Evolutionary conservation across 805 yeast genomes (phyloP).

Genomic region (Wickerhamiella brachini): DNA sequence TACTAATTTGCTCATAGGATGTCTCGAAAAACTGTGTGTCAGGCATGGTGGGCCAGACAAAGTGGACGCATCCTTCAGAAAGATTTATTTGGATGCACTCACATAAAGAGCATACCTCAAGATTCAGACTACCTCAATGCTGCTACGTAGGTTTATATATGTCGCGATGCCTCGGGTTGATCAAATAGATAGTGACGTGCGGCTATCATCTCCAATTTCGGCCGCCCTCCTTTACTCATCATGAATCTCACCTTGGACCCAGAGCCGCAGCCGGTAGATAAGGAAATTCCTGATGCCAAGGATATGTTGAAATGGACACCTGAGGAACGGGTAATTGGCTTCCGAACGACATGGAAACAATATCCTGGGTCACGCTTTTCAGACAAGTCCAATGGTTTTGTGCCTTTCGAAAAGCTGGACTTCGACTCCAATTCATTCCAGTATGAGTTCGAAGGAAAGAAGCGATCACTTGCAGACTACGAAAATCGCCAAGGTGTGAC

Average conservation of each 20-base stretch:
- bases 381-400: neutral
- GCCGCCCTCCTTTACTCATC: neutral
- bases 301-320: neutral
- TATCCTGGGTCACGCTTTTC: neutral
- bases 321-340: neutral
- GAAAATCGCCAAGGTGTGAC: neutral
- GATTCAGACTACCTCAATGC: too few species aligned
- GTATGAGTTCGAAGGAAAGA: neutral
- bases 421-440: neutral
- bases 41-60: too few species aligned
- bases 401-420: neutral
- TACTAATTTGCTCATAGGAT: too few species aligned
- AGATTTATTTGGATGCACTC: too few species aligned
- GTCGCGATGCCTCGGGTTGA: too few species aligned
- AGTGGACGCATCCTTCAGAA: too few species aligned
- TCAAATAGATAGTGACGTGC: neutral
- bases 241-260: neutral
- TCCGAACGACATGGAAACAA: neutral
- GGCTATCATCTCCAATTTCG: neutral
- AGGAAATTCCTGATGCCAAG: neutral
- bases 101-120: too few species aligned
- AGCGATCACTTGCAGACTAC: neutral
- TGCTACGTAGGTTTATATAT: too few species aligned
- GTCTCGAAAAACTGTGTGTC: too few species aligned
- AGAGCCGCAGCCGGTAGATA: neutral